Evolutionary conservation across 345 rosid genomes (phyloP), one percentile per base, ranked within the genome.

Genomic region (Erysimum cheiranthoides): DNA sequence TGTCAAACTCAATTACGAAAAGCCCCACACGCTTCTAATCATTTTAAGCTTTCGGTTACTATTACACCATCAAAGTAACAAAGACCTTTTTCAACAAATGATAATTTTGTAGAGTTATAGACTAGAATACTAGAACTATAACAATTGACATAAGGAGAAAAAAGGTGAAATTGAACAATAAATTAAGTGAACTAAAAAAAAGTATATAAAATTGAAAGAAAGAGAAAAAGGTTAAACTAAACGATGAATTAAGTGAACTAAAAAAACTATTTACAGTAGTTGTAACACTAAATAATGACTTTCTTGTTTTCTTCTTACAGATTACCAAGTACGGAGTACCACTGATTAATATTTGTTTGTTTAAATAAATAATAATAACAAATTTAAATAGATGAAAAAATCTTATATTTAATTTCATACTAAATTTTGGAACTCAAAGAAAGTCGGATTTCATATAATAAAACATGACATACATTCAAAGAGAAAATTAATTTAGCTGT

Each of bases 21-120:
- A 50, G 61, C 34, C 77, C 78, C 78, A 74, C 78, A 74, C 78
- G 71, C 71, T 73, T 65, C 71, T 43, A 73, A 73, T 73, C 78
- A 73, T 56, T 73, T 46, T 45, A 12, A 65, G 49, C 72, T 73
- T 56, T 73, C 78, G 58, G 71, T 73, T 43, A 32, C 66, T 31
- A 53, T 9, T 28, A 61, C 35, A 60, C 68, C 67, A 59, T 61
- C 50, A 71, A 61, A 60, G 47, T 49, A 70, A 12, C 32, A 2
- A 13, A 38, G 42, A 36, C 68, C 68, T 72, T 47, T 60, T 72
- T 17, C n/a, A 39, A 36, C 11, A 50, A 9, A 7, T 72, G 40
- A 61, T 61, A 49, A 72, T 72, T 46, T 45, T 27, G 8, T 45
- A 31, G 31, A 57, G 42, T 30, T 56, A 42, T 18, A 47, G 28